Percentiles rank a stretch among this genome's conserved stretches.
These are phyloP conservation scores for Chaetomiaceae sp. DNA, from an alignment of 2,329 filamentous ascomycete species.

Conservation along the genomic window DNA sequence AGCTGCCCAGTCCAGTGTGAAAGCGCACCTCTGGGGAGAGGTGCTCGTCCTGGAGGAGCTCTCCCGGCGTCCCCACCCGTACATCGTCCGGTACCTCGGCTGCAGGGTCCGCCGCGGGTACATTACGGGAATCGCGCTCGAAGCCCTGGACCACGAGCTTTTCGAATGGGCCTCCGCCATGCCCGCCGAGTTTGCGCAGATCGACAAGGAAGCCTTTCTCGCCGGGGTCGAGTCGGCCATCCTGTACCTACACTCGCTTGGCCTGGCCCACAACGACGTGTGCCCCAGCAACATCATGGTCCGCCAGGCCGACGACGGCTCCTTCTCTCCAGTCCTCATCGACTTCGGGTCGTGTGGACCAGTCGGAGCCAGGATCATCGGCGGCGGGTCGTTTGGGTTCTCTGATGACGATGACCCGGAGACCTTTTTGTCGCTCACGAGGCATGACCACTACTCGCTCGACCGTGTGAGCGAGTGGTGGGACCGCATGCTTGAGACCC, in stretches of 20 bases:
- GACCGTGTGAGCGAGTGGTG: too few relatives aligned
- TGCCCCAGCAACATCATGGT: not conserved
- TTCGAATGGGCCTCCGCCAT: not conserved
- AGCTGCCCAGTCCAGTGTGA: too few relatives aligned
- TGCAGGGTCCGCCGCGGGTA: not conserved
- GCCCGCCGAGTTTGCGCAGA: not conserved
- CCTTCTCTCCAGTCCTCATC: not conserved
- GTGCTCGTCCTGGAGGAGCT: not conserved
- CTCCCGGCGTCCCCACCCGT: slow-evolving; percentile 1
- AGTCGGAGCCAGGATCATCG: too few relatives aligned
- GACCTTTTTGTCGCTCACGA: too few relatives aligned
- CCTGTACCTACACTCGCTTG: not conserved
- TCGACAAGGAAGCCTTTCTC: not conserved
- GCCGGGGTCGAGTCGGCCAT: not conserved
- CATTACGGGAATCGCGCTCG: not conserved
- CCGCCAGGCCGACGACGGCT: not conserved
- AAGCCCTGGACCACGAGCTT: not conserved
- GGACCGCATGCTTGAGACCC: too few relatives aligned
- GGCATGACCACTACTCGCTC: too few relatives aligned
- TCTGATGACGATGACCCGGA: too few relatives aligned
- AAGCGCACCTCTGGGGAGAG: too few relatives aligned
- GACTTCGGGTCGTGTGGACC: not conserved
- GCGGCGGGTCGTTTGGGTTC: too few relatives aligned
- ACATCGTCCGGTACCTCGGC: not conserved
- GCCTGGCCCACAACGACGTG: not conserved